Conservation (phyloP, 2,329 filamentous ascomycete species). For the Cladophialophora immunda region DNA sequence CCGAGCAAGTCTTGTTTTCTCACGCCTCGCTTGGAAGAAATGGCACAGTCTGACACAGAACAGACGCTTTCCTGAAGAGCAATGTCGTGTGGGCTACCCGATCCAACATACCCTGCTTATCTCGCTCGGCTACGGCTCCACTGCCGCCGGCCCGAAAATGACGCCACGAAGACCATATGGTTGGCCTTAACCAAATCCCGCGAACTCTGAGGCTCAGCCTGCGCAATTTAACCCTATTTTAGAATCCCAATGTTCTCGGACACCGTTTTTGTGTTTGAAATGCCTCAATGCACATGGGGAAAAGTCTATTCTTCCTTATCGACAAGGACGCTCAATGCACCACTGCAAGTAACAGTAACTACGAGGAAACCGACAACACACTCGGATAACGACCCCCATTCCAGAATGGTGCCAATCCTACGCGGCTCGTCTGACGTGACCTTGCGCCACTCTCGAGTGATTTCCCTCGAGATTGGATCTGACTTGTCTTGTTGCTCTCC, state of each 20-base stretch:
- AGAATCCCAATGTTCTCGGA: no score
- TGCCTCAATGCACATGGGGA: not conserved
- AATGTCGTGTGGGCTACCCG: no score
- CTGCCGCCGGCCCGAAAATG: not conserved
- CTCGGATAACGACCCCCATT: no score
- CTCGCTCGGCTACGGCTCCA: not conserved
- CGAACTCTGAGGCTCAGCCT: not conserved
- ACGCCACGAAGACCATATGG: not conserved
- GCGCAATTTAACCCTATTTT: not conserved
- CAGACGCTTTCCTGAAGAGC: no score
- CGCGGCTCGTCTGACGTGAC: not conserved
- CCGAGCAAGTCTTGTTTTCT: not conserved
- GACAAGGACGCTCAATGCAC: not conserved
- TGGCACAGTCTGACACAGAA: no score
- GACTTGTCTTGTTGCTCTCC: no score
- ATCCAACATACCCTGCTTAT: no score
- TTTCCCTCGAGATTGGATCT: no score
- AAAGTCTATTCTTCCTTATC: not conserved
- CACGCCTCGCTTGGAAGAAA: no score
- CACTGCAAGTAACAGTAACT: no score
- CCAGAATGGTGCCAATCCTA: no score
- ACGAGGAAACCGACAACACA: not conserved
- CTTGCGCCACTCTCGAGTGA: not conserved
- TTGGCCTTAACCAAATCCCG: constrained; percentile 1
- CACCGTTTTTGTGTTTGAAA: not conserved